phyloP scores from a whole-genome alignment of 1,284 basidiomycete species.

The Ceratobasidium sp. region DNA sequence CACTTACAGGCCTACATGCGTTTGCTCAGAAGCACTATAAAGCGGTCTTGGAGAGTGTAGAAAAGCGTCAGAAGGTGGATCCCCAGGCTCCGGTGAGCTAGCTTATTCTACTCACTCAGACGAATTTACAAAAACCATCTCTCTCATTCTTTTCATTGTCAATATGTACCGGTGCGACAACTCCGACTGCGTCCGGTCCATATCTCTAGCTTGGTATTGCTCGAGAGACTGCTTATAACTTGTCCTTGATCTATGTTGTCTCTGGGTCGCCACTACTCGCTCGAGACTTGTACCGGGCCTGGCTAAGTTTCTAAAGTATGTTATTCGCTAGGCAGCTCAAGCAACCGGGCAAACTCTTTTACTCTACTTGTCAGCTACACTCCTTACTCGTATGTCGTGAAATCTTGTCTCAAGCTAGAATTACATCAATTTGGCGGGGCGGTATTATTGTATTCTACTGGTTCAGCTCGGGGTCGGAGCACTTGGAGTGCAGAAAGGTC shows the following conservation, averaged over 20 bases:
- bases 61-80: constrained; percentile 57
- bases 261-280: constrained; percentile 80
- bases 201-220: constrained; percentile 61
- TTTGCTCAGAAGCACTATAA: constrained; percentile 89
- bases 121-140: constrained; percentile 46
- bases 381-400: not conserved
- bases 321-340: not conserved
- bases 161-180: not conserved
- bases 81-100: constrained; percentile 45
- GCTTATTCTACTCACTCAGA: constrained; percentile 43
- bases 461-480: too few species aligned
- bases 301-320: constrained; percentile 61
- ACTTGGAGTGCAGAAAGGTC: too few species aligned
- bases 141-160: not conserved
- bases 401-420: too few species aligned
- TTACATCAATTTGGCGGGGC: too few species aligned
- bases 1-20: constrained; percentile 74
- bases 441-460: too few species aligned
- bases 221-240: constrained; percentile 88
- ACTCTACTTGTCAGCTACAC: not conserved
- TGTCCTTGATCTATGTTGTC: constrained; percentile 82
- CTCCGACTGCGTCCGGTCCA: not conserved
- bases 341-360: not conserved
- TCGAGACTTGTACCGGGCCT: constrained; percentile 72
- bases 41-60: constrained; percentile 73